These are phyloP conservation scores for Nakaseomyces kungkrabaensis DNA, from an alignment of 1,139 yeast species.

Conservation along the genomic window DNA sequence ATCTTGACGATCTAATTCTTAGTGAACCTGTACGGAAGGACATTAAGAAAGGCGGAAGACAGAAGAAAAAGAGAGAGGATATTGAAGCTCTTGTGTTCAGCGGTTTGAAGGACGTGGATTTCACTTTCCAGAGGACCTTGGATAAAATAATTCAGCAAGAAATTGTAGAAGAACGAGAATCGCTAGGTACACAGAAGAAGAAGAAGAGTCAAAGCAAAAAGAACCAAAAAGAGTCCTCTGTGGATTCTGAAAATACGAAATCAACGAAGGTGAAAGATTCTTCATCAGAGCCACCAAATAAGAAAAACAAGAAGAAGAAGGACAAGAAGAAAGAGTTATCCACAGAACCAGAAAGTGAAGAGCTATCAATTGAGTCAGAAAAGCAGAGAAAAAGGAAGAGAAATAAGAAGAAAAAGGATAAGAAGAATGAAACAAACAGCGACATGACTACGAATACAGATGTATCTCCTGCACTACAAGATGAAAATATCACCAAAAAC, in stretches of 20 bases:
- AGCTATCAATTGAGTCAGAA: too few relatives aligned
- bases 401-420: too few relatives aligned
- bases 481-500: too few relatives aligned
- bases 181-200: not conserved
- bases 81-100: not conserved
- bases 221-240: not conserved
- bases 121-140: not conserved
- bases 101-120: not conserved
- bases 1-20: not conserved
- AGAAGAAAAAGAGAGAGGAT: not conserved
- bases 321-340: not conserved
- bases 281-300: too few relatives aligned
- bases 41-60: not conserved
- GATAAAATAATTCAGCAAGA: not conserved
- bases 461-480: too few relatives aligned
- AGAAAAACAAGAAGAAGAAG: not conserved
- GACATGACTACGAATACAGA: too few relatives aligned
- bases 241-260: not conserved
- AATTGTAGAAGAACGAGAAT: not conserved
- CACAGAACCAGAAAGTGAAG: not conserved
- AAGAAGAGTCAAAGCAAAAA: not conserved
- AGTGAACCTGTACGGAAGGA: conserved; percentile 1
- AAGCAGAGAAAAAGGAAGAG: too few relatives aligned
- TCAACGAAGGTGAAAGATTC: too few relatives aligned
- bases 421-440: too few relatives aligned